Evolutionary conservation across 495 filamentous ascomycete genomes (phyloP), one percentile per base, ranked within the genome.

Genomic region (Filosporella fistucella): DNA sequence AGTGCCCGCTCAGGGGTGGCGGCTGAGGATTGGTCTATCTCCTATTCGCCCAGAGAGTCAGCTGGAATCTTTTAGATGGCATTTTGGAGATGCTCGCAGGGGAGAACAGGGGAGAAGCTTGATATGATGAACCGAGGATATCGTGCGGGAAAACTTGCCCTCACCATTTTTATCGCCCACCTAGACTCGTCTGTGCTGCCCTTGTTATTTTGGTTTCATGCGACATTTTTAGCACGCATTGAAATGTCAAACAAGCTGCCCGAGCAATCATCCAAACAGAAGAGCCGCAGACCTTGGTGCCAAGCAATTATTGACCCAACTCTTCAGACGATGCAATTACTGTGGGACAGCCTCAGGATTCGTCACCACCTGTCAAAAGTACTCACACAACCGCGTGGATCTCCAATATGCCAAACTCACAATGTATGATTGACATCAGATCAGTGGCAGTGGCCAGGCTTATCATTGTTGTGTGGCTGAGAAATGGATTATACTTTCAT

Each of bases 161-260:
- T n/a, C n/a, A n/a, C n/a, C n/a, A n/a, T n/a, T n/a, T n/a, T n/a
- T n/a, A n/a, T n/a, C n/a, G n/a, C n/a, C n/a, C n/a, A n/a, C n/a
- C n/a, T n/a, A n/a, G n/a, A n/a, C n/a, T n/a, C n/a, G 41, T 33
- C 41, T 20, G 41, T 44, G 41, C 41, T 29, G 14, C 14, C 41
- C 23, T 22, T 42, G 21, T 12, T 14, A 21, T 38, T 38, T 38
- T 16, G 20, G 35, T 21, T 42, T 42, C 21, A n/a, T 40, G 21
- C 39, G 25, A 24, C 14, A 12, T 23, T n/a, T n/a, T 41, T 42
- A 25, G 39, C 39, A 33, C 26, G 41, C 41, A 44, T 44, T 44
- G 25, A 44, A 44, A 44, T 44, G 41, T 44, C 41, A 44, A 44
- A 44, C 41, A 2, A 44, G 41, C 11, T 16, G 20, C 41, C 14